phyloP scores from a whole-genome alignment of 345 rosid genomes.

The Combretum micranthum region DNA sequence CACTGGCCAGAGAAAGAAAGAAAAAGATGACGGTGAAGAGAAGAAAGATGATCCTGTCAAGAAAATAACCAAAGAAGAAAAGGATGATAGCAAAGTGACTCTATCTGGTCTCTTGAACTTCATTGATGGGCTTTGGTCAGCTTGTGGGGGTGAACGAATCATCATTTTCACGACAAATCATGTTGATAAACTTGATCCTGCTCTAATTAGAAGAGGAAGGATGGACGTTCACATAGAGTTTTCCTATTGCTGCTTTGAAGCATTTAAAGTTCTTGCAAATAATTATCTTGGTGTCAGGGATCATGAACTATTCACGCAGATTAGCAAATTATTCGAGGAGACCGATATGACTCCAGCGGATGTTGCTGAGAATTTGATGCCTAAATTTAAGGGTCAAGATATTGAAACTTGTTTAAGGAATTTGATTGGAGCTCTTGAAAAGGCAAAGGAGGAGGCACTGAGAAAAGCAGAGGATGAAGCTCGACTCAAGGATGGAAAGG shows the following conservation, averaged over 20 bases:
- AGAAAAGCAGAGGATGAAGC: conserved; percentile 2
- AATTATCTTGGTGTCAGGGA: conserved; percentile 6
- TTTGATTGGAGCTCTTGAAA: conserved; percentile 4
- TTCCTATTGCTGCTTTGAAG: conserved; percentile 9
- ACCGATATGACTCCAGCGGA: conserved; percentile 16
- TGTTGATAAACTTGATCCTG: conserved; percentile 20
- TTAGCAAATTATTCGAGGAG: conserved; percentile 5
- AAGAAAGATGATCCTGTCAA: neutral
- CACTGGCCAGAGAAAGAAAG: conserved; percentile 14
- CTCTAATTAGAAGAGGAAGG: conserved; percentile 20
- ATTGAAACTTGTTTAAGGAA: conserved; percentile 9
- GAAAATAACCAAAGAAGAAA: conserved; percentile 1
- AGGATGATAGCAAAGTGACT: conserved; percentile 14
- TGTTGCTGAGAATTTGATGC: conserved; percentile 20
- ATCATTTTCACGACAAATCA: conserved; percentile 19
- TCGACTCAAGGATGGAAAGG: neutral
- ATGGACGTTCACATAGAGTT: conserved; percentile 25
- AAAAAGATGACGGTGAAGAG: neutral
- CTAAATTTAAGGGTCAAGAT: conserved; percentile 2
- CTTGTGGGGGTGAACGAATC: conserved; percentile 17
- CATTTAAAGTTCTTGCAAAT: conserved; percentile 12
- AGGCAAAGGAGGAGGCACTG: conserved; percentile 6
- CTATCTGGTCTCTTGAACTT: conserved; percentile 20
- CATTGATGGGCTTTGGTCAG: conserved; percentile 22
- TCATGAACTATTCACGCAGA: conserved; percentile 3